Percentiles rank a stretch among this genome's conserved stretches.
These are phyloP conservation scores for Neophaeococcomyces mojaviensis DNA, from an alignment of 2,329 filamentous ascomycete species.

Conservation along the genomic window DNA sequence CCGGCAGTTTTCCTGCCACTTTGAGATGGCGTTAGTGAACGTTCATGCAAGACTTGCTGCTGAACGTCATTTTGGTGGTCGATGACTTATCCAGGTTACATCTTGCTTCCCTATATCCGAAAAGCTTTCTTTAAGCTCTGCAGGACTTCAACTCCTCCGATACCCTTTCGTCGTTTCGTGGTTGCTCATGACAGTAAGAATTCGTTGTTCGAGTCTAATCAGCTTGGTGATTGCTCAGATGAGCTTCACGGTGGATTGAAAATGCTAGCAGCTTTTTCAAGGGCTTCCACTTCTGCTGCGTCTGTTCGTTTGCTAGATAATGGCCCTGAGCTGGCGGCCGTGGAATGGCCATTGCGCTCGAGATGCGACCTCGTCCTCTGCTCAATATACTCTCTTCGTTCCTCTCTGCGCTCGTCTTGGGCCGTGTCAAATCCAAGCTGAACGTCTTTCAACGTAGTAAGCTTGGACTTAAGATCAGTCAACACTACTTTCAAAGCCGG, in stretches of 20 bases:
- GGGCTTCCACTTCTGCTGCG: slow-evolving; percentile 20
- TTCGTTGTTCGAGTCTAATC: too few relatives aligned
- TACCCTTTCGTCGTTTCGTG: too few relatives aligned
- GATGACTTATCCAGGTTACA: too few relatives aligned
- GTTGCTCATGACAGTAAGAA: too few relatives aligned
- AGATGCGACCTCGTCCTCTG: slow-evolving; percentile 68
- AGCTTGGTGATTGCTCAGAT: too few relatives aligned
- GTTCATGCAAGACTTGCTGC: background rate
- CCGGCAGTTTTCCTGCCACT: background rate
- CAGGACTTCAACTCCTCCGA: too few relatives aligned
- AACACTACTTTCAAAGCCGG: slow-evolving; percentile 68
- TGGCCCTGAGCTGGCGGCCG: slow-evolving; percentile 10
- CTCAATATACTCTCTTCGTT: slow-evolving; percentile 78
- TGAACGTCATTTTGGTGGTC: too few relatives aligned
- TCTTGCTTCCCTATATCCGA: too few relatives aligned
- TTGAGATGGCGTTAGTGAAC: background rate
- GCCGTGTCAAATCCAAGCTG: slow-evolving; percentile 30
- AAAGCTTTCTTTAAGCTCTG: too few relatives aligned
- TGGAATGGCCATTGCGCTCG: slow-evolving; percentile 43
- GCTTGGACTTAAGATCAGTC: slow-evolving; percentile 57
- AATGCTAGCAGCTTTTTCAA: slow-evolving; percentile 22
- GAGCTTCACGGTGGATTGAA: slow-evolving; percentile 22
- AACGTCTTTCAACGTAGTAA: slow-evolving; percentile 37
- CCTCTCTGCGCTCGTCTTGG: slow-evolving; percentile 53
- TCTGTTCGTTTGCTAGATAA: slow-evolving; percentile 16